Conservation (phyloP, 208 protist genomes). For the Phytomonas sp. region DNA sequence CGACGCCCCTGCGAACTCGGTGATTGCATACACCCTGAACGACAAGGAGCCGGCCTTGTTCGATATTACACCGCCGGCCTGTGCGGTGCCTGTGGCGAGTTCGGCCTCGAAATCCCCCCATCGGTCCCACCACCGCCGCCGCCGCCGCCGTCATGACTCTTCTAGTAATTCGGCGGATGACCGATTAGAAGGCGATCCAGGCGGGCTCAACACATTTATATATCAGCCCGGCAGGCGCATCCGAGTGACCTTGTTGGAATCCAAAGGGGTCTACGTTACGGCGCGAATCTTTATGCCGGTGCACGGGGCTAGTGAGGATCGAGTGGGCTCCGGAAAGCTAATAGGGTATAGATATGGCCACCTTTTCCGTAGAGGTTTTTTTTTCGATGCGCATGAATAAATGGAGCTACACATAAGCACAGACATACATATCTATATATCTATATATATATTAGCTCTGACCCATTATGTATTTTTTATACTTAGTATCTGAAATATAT, state of each 20-base stretch:
- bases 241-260: conserved; percentile 49
- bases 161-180: no score
- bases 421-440: not conserved
- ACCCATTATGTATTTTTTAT: no score
- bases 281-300: conserved; percentile 70
- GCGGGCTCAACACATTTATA: conserved; percentile 42
- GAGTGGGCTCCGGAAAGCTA: conserved; percentile 25
- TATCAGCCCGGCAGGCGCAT: conserved; percentile 50
- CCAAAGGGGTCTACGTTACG: conserved; percentile 50
- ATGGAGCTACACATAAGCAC: not conserved
- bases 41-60: conserved; percentile 49
- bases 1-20: conserved; percentile 42
- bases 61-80: conserved; percentile 45
- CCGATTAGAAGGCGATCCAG: conserved; percentile 21
- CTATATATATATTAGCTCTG: not conserved
- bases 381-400: conserved; percentile 14
- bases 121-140: no score
- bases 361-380: conserved; percentile 61
- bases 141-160: no score
- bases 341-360: conserved; percentile 65
- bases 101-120: not conserved
- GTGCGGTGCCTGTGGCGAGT: conserved; percentile 10
- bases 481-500: no score
- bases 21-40: conserved; percentile 77
- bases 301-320: conserved; percentile 20